Conservation (phyloP, 768 basidiomycete genomes). For the Tulasnella calospora region DNA sequence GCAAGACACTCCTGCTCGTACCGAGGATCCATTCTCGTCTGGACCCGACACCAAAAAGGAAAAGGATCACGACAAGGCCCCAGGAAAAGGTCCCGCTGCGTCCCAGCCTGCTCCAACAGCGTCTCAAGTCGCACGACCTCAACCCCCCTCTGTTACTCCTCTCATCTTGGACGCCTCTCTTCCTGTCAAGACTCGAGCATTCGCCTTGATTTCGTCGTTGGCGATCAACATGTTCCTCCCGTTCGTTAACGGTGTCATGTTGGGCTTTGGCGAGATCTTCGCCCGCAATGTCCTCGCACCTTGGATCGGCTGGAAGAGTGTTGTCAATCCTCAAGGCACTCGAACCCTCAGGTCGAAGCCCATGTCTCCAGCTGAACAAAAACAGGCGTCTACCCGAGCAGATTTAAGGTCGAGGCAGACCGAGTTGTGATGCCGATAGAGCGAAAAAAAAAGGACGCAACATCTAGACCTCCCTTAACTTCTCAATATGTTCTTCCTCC, state of each 20-base stretch:
- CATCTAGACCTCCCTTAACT: neutral
- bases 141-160: slow-evolving; percentile 52
- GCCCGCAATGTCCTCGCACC: slow-evolving; percentile 41
- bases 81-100: slow-evolving; percentile 14
- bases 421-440: neutral
- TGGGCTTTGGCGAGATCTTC: slow-evolving; percentile 93
- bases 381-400: neutral
- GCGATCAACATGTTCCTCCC: slow-evolving; percentile 82
- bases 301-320: slow-evolving; percentile 34
- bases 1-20: slow-evolving; percentile 47
- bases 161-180: slow-evolving; percentile 67
- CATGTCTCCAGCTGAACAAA: slow-evolving; percentile 3
- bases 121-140: slow-evolving; percentile 17
- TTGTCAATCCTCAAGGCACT: slow-evolving; percentile 19
- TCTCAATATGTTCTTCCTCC: neutral
- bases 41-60: neutral
- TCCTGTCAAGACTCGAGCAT: slow-evolving; percentile 59
- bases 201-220: slow-evolving; percentile 64
- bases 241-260: slow-evolving; percentile 92
- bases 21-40: slow-evolving; percentile 29
- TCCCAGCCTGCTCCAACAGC: neutral
- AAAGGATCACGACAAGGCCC: neutral
- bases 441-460: slow-evolving; percentile 2
- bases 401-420: neutral
- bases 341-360: slow-evolving; percentile 12